Evolutionary conservation across 2,329 filamentous ascomycete species (phyloP).

Genomic region (Diaporthe ampelina): DNA sequence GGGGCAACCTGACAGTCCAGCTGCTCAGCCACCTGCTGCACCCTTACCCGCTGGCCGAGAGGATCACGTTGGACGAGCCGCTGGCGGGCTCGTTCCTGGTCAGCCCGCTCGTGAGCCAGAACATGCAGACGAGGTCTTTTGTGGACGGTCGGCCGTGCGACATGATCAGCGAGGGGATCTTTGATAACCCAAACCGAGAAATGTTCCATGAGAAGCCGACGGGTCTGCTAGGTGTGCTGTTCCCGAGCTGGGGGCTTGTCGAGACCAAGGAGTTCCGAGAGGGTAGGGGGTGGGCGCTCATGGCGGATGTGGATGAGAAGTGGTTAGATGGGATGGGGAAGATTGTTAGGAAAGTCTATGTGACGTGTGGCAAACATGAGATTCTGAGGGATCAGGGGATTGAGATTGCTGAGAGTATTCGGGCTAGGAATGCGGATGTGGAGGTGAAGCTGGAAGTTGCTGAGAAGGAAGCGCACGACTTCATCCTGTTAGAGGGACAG

Average conservation of each 20-base stretch:
- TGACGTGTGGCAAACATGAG: constrained; percentile 52
- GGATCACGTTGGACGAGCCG: constrained; percentile 46
- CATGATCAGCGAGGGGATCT: constrained; percentile 49
- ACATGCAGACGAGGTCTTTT: constrained; percentile 45
- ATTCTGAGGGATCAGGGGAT: constrained; percentile 50
- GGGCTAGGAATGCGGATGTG: constrained; percentile 42
- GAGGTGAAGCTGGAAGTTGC: constrained; percentile 48
- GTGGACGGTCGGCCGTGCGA: constrained; percentile 49
- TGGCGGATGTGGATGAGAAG: constrained; percentile 47
- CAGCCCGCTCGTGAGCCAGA: constrained; percentile 51
- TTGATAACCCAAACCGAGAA: constrained; percentile 34
- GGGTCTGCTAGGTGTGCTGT: background rate
- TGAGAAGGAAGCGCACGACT: constrained; percentile 52
- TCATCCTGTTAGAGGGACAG: constrained; percentile 50
- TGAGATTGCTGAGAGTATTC: constrained; percentile 46
- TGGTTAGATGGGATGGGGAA: constrained; percentile 49
- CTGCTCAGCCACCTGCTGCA: constrained; percentile 52
- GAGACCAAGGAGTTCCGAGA: constrained; percentile 29
- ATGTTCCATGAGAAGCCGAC: constrained; percentile 37
- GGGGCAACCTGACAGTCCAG: constrained; percentile 52
- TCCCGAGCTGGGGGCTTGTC: background rate
- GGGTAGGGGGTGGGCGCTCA: constrained; percentile 47
- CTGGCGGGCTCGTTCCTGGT: constrained; percentile 52
- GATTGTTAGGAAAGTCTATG: constrained; percentile 47
- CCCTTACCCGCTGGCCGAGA: constrained; percentile 46